These are phyloP conservation scores for Aspergillus ochraceoroseus DNA, from an alignment of 2,329 filamentous ascomycete species.

Conservation along the genomic window DNA sequence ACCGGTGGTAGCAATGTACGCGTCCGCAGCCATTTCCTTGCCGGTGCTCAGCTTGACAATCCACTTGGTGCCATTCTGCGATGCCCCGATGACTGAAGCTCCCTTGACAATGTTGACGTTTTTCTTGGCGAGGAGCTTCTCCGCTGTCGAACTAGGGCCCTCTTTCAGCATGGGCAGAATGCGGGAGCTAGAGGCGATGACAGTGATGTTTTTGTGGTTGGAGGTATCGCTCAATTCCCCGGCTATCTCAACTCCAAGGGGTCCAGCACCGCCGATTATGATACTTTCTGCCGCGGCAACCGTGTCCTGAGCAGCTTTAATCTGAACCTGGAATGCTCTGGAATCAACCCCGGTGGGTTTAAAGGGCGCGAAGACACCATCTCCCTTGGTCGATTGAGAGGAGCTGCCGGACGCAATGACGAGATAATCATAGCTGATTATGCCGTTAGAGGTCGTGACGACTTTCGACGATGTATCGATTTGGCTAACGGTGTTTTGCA, in stretches of 20 bases:
- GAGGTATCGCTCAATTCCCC: slow-evolving; percentile 47
- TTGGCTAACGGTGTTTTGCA: slow-evolving; percentile 48
- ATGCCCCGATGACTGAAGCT: slow-evolving; percentile 25
- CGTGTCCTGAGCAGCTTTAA: slow-evolving; percentile 34
- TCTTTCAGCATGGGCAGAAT: slow-evolving; percentile 30
- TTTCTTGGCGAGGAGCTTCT: slow-evolving; percentile 44
- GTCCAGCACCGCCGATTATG: slow-evolving; percentile 48
- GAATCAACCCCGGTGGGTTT: slow-evolving; percentile 42
- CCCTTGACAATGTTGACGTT: slow-evolving; percentile 46
- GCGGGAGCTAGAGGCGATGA: slow-evolving; percentile 30
- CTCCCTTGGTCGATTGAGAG: slow-evolving; percentile 32
- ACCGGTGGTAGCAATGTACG: slow-evolving; percentile 52
- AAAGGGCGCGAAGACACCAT: slow-evolving; percentile 33
- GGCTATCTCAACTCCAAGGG: slow-evolving; percentile 48
- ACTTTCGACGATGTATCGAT: slow-evolving; percentile 44
- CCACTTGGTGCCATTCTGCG: slow-evolving; percentile 37
- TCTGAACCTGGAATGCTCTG: slow-evolving; percentile 32
- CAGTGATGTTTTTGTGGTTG: slow-evolving; percentile 32
- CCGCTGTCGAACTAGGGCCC: slow-evolving; percentile 39
- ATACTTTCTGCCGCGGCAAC: slow-evolving; percentile 42
- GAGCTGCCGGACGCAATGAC: slow-evolving; percentile 53
- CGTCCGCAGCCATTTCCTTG: slow-evolving; percentile 45
- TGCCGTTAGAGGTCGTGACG: slow-evolving; percentile 38
- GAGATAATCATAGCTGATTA: slow-evolving; percentile 50
- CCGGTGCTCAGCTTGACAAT: slow-evolving; percentile 46